Base-by-base conservation (phyloP, 2,329 filamentous ascomycete species). In the Epichloe gansuensis region DNA sequence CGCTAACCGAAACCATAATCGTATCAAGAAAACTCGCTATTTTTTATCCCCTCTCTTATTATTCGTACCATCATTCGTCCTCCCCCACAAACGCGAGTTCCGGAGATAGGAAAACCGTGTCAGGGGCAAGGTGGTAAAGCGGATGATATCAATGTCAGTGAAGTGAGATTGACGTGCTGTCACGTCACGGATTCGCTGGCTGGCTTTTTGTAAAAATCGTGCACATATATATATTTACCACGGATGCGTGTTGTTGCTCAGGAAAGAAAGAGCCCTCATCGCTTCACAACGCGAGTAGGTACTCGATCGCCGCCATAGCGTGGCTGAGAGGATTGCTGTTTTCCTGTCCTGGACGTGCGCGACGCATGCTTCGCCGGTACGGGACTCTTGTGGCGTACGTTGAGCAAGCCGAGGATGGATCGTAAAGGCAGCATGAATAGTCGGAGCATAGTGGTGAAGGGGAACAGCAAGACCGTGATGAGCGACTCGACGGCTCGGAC, bases 401-500 rank as follows among this genome's bases (percentile, higher is more conserved):
- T 68, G 40, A 71, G 59, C 8, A 53, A 34, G 13, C 44, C 27
- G 71, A 68, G 62, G 13, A 68, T 53, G 2, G 67, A 68, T 36
- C 65, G 68, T 34, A 75, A 64, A 1, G 74, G 74, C 47, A 75
- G 64, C 8, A 71, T 64, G 5, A 73, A 49, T 23, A 76, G 59
- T 15, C 65, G 63, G 9, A 73, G 45, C 3, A 68, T 52, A 0
- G 68, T 63, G 21, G 68, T 68, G 31, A 76, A 62, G 0, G 75
- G 74, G n/a, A 75, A 59, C 21, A 72, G 59, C 7, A 68, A 49
- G 0, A 69, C 45, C 9, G 63, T 60, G 11, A 68, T 58, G 15
- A 66, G 54, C 44, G 62, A 66, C 34, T 72, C 71, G 9, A 68
- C 53, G n/a, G 66, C 42, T 65, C 70, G 71, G 7, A 60, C 57